A percentile compares a stretch with the other conserved stretches of the same genome.
These are phyloP conservation scores for Alnus glutinosa DNA, from an alignment of 306 rosid genomes.

Conservation along the genomic window DNA sequence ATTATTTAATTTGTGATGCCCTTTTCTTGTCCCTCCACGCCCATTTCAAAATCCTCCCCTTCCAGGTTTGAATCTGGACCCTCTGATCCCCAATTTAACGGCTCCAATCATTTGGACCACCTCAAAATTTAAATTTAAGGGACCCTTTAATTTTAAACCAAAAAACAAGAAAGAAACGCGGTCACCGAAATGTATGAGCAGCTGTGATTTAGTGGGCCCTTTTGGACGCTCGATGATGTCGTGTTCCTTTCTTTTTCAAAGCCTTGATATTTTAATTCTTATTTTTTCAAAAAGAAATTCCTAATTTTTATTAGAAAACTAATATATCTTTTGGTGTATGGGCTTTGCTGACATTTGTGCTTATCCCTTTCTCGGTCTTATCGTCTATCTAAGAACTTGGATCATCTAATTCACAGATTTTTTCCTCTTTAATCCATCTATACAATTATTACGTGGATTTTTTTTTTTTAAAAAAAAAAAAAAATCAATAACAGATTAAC, in stretches of 20 bases:
- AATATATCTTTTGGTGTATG: neutral
- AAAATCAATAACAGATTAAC: too few species aligned
- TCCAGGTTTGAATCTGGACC: conserved; percentile 38
- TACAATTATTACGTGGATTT: too few species aligned
- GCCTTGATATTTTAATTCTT: neutral
- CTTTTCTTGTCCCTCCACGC: conserved; percentile 10
- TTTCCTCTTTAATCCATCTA: too few species aligned
- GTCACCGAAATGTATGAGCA: conserved; percentile 12
- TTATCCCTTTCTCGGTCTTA: conserved; percentile 50
- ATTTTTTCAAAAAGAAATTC: neutral
- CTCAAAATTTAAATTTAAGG: conserved; percentile 38
- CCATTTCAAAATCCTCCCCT: conserved; percentile 29
- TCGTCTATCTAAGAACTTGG: conserved; percentile 33
- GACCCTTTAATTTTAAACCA: conserved; percentile 26
- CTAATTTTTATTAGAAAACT: neutral
- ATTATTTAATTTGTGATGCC: too few species aligned
- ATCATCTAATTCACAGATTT: neutral
- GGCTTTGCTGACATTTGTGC: conserved; percentile 47
- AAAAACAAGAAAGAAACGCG: conserved; percentile 5
- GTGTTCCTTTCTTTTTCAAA: neutral
- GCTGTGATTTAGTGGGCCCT: conserved; percentile 30
- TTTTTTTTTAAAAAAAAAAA: too few species aligned
- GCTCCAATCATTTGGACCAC: conserved; percentile 26
- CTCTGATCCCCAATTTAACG: conserved; percentile 44
- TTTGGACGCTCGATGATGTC: conserved; percentile 24